These are phyloP conservation scores for Chlorokybus atmophyticus DNA, from an alignment of 139 green algal species.

Conservation along the genomic window DNA sequence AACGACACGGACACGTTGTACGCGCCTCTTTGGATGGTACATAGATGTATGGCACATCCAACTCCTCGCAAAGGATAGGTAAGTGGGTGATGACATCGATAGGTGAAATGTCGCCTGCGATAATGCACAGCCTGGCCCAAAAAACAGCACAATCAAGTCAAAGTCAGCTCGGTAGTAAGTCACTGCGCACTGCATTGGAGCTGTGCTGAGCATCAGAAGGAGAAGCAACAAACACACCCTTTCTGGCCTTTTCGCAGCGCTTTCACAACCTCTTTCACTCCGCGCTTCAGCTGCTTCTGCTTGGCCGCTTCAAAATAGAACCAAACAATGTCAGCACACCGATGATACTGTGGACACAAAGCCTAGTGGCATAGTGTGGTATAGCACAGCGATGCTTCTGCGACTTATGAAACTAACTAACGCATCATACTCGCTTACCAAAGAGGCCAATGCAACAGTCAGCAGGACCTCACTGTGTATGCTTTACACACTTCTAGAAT, in stretches of 20 bases:
- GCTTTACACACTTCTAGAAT: not conserved
- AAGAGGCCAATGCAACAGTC: not conserved
- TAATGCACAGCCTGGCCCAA: conserved; percentile 65
- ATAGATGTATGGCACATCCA: conserved; percentile 89
- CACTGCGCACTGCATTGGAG: not conserved
- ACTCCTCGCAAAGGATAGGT: conserved; percentile 90
- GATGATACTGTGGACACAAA: not conserved
- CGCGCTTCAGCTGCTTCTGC: conserved; percentile 83
- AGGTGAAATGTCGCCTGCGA: conserved; percentile 93
- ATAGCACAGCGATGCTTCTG: conserved; percentile 1
- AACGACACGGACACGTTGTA: not conserved
- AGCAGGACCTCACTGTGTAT: not conserved
- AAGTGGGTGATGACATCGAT: conserved; percentile 96
- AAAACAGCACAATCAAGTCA: not conserved
- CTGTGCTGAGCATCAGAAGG: too few species aligned
- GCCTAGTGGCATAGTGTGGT: not conserved
- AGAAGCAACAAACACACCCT: conserved; percentile 46
- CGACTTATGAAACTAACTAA: not conserved
- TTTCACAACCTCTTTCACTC: conserved; percentile 98
- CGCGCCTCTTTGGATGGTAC: conserved; percentile 82
- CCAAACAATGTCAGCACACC: conserved; percentile 2
- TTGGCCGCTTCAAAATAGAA: conserved; percentile 56
- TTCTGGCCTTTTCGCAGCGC: conserved; percentile 80
- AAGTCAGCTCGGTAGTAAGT: conserved; percentile 3
- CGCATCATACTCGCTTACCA: conserved; percentile 1